Evolutionary conservation across 1,284 basidiomycete species (phyloP).

Genomic region (Cystobasidiaceae sp.): DNA sequence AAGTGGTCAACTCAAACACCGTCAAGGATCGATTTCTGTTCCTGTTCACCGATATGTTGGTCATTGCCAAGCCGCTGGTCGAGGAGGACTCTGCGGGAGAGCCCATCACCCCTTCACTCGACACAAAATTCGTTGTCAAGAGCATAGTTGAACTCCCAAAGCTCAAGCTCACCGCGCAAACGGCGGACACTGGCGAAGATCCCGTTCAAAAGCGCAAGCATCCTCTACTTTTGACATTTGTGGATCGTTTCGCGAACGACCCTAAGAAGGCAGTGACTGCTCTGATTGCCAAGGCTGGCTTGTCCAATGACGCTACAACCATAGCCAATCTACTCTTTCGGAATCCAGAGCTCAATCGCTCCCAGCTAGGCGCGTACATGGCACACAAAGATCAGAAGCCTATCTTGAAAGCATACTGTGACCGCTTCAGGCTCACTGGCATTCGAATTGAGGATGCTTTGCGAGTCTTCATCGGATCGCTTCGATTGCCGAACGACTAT

Average conservation of each 20-base stretch:
- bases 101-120: constrained; percentile 58
- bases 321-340: constrained; percentile 60
- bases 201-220: constrained; percentile 37
- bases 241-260: constrained; percentile 53
- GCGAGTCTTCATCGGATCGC: constrained; percentile 75
- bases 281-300: constrained; percentile 44
- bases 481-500: constrained; percentile 62
- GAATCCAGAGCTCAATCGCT: constrained; percentile 74
- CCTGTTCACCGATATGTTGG: constrained; percentile 86
- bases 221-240: constrained; percentile 38
- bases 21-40: constrained; percentile 95
- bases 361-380: constrained; percentile 76
- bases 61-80: constrained; percentile 61
- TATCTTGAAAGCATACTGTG: constrained; percentile 75
- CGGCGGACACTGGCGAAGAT: constrained; percentile 43
- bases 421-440: constrained; percentile 75
- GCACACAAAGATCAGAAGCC: constrained; percentile 60
- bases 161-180: constrained; percentile 60
- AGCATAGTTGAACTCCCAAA: constrained; percentile 73
- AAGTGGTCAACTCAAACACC: constrained; percentile 87
- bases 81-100: constrained; percentile 54
- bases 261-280: constrained; percentile 43
- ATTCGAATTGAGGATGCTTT: constrained; percentile 83
- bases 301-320: constrained; percentile 37
- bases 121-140: constrained; percentile 80